Evolutionary conservation across 495 filamentous ascomycete genomes (phyloP).

Genomic region (Xylaria bambusicola): DNA sequence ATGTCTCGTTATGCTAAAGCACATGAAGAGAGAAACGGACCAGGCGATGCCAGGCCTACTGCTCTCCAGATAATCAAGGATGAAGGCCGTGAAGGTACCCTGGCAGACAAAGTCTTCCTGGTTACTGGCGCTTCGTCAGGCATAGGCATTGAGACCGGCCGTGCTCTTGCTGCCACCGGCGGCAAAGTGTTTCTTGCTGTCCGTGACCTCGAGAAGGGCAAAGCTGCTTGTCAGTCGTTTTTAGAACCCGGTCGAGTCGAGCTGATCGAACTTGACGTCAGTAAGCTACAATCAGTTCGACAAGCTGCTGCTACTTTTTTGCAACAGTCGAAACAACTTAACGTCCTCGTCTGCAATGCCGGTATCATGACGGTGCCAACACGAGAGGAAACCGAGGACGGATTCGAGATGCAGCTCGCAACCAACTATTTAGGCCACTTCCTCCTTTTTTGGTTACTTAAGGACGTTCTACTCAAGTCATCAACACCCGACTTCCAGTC

Average conservation of each 20-base stretch:
- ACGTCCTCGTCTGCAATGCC: slow-evolving; percentile 31
- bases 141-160: slow-evolving; percentile 55
- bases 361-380: slow-evolving; percentile 43
- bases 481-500: slow-evolving; percentile 41
- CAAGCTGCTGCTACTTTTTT: slow-evolving; percentile 26
- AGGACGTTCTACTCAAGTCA: slow-evolving; percentile 32
- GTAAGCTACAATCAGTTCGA: slow-evolving; percentile 26
- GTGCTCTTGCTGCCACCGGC: slow-evolving; percentile 48
- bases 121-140: slow-evolving; percentile 55
- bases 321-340: slow-evolving; percentile 11
- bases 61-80: slow-evolving; percentile 56
- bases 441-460: slow-evolving; percentile 50
- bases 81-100: slow-evolving; percentile 40
- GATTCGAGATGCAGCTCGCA: slow-evolving; percentile 47
- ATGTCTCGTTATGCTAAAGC: too few relatives aligned
- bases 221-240: slow-evolving; percentile 27
- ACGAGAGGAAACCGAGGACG: slow-evolving; percentile 39
- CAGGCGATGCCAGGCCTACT: slow-evolving; percentile 56
- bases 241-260: slow-evolving; percentile 26
- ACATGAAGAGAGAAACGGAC: slow-evolving; percentile 46
- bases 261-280: slow-evolving; percentile 34
- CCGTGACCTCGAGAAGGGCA: slow-evolving; percentile 41
- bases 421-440: slow-evolving; percentile 52
- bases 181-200: slow-evolving; percentile 48
- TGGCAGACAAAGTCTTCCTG: slow-evolving; percentile 48